Percentiles rank a stretch among this genome's conserved stretches.
Conservation (phyloP, 371 early-diverging fungal species). For the Cokeromyces recurvatus region DNA sequence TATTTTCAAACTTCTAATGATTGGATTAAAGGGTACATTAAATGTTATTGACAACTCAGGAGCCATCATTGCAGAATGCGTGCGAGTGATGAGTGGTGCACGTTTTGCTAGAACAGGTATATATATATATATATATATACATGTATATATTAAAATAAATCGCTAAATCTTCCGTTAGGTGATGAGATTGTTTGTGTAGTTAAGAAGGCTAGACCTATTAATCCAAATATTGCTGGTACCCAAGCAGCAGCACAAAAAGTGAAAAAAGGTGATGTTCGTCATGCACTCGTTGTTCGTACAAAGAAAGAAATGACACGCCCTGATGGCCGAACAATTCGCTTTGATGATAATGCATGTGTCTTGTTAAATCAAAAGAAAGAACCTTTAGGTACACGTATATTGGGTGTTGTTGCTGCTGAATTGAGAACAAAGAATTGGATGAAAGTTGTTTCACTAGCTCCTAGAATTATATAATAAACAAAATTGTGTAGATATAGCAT, state of each 20-base stretch:
- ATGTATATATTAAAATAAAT: too few species aligned
- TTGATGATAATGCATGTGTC: constrained; percentile 97
- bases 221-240: constrained; percentile 44
- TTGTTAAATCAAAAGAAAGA: constrained; percentile 91
- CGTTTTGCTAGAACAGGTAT: constrained; percentile 71
- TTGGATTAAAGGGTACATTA: constrained; percentile 77
- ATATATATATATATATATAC: too few species aligned
- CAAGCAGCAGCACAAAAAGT: constrained; percentile 70
- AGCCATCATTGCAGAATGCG: constrained; percentile 92
- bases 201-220: constrained; percentile 85
- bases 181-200: constrained; percentile 96
- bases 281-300: constrained; percentile 91
- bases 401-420: constrained; percentile 90
- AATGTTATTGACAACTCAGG: constrained; percentile 97
- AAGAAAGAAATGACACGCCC: constrained; percentile 87
- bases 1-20: too few species aligned
- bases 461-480: constrained; percentile 75
- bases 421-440: constrained; percentile 92
- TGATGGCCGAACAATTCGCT: constrained; percentile 90
- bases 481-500: too few species aligned
- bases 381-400: constrained; percentile 90
- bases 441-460: constrained; percentile 92
- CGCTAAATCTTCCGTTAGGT: too few species aligned
- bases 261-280: constrained; percentile 93
- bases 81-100: constrained; percentile 87